Evolutionary conservation across 2,329 filamentous ascomycete genomes (phyloP).

Genomic region (Daldinia sp.): DNA sequence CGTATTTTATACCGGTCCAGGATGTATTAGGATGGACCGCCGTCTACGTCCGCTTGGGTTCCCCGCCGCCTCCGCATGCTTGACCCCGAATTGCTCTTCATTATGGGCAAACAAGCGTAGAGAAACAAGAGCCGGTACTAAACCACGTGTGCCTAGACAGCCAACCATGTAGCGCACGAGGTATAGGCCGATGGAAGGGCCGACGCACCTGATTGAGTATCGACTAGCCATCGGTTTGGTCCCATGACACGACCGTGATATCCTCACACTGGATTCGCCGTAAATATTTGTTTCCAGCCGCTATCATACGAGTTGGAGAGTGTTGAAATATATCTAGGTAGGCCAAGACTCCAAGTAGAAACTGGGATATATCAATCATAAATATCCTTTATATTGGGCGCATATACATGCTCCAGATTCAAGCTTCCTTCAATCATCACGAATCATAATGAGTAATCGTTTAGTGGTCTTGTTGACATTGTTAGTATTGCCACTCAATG

Average conservation of each 20-base stretch:
- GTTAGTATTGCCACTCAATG: constrained; percentile 12
- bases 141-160: constrained; percentile 24
- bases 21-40: neutral
- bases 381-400: neutral
- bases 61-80: constrained; percentile 23
- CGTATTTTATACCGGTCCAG: neutral
- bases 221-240: neutral
- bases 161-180: neutral
- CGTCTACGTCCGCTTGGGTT: neutral
- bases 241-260: constrained; percentile 16
- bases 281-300: neutral
- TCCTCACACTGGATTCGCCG: neutral
- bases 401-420: neutral
- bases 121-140: constrained; percentile 1
- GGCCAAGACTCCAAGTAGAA: neutral
- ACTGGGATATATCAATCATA: neutral
- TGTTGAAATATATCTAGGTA: constrained; percentile 5
- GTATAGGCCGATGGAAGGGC: constrained; percentile 29
- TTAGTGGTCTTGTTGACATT: constrained; percentile 16
- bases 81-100: neutral
- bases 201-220: constrained; percentile 14
- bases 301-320: neutral
- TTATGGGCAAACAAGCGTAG: neutral
- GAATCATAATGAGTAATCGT: constrained; percentile 1
- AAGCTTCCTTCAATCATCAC: neutral